Evolutionary conservation across 495 filamentous ascomycete genomes (phyloP).

Genomic region (Bacidia gigantensis): DNA sequence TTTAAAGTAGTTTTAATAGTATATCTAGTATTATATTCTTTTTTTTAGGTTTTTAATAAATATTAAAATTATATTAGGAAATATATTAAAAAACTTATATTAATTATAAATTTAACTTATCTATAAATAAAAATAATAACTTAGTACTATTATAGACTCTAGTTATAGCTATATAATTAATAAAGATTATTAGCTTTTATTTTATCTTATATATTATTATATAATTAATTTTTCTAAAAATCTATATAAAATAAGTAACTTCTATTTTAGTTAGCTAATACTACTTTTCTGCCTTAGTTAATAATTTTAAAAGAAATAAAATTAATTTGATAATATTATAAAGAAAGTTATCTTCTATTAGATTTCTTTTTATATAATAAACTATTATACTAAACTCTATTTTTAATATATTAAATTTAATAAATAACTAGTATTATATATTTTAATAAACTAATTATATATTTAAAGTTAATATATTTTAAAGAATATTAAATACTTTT

Average conservation of each 20-base stretch:
- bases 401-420: conserved; percentile 6
- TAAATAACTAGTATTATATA: background rate
- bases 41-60: background rate
- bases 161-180: background rate
- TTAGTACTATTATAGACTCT: background rate
- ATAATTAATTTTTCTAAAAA: background rate
- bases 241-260: background rate
- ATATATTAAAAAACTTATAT: conserved; percentile 2
- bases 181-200: background rate
- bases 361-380: background rate
- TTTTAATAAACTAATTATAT: background rate
- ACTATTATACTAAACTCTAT: background rate
- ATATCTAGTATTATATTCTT: background rate
- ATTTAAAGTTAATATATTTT: conserved; percentile 1
- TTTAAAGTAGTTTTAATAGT: background rate
- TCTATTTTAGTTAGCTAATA: background rate
- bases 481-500: background rate
- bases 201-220: background rate
- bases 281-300: background rate
- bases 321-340: background rate
- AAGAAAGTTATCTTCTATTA: background rate
- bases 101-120: background rate
- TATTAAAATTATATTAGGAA: background rate
- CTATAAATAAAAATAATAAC: background rate
- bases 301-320: background rate